Evolutionary conservation across 1,284 basidiomycete species (phyloP).

Genomic region (Marasmius tenuissimus): DNA sequence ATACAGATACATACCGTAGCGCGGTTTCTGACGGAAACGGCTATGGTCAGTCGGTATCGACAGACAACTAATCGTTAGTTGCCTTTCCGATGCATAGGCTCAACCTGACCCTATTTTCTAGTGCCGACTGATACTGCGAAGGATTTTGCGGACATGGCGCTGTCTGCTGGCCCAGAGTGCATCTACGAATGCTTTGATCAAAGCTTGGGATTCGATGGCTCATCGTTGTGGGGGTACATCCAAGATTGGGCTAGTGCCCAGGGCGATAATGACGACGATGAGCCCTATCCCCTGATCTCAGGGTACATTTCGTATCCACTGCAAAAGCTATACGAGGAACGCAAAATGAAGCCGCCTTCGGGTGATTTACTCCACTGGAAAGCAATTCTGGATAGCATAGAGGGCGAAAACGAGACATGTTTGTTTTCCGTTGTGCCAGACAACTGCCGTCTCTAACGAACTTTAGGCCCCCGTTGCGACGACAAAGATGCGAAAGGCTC

Average conservation of each 20-base stretch:
- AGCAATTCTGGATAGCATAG: constrained; percentile 26
- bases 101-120: not conserved
- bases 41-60: constrained; percentile 13
- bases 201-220: not conserved
- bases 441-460: not conserved
- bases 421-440: constrained; percentile 5
- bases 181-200: not conserved
- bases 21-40: constrained; percentile 23
- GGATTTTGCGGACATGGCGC: not conserved
- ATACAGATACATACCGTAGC: constrained; percentile 24
- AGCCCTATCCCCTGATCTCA: not conserved
- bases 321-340: constrained; percentile 19
- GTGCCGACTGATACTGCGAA: not conserved
- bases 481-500: not conserved
- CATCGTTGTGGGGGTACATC: not conserved
- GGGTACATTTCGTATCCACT: constrained; percentile 23
- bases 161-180: not conserved
- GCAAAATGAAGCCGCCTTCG: constrained; percentile 21
- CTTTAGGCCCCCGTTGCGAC: not conserved
- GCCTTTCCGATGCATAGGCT: not conserved
- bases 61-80: not conserved
- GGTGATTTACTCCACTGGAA: constrained; percentile 21
- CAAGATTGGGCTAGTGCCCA: not conserved
- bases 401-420: constrained; percentile 28
- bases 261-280: not conserved